Percentiles rank a stretch among this genome's conserved stretches.
phyloP scores from a whole-genome alignment of 768 basidiomycete species.

The Lactarius sanguifluus region DNA sequence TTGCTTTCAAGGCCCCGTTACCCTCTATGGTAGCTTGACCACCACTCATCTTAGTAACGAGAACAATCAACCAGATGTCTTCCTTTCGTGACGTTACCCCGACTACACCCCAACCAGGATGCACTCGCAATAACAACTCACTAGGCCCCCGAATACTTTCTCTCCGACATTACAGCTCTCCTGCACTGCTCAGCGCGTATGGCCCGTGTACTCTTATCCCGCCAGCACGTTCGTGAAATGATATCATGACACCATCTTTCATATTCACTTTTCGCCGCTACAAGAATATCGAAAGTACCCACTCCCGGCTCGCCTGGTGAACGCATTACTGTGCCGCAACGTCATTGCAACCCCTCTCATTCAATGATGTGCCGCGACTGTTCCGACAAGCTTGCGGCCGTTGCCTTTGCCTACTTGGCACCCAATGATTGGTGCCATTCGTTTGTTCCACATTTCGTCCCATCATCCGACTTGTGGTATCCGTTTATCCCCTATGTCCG shows the following conservation, averaged over 20 bases:
- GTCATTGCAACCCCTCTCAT: slow-evolving; percentile 11
- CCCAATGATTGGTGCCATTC: slow-evolving; percentile 11
- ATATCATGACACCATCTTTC: not conserved
- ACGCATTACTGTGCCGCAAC: not conserved
- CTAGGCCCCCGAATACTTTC: not conserved
- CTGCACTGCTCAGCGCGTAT: not conserved
- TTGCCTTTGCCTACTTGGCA: slow-evolving; percentile 5
- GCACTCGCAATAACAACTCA: slow-evolving; percentile 17
- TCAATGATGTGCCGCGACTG: not conserved
- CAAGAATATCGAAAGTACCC: not conserved
- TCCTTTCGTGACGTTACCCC: slow-evolving; percentile 15
- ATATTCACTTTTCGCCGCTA: not conserved
- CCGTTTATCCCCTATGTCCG: not conserved
- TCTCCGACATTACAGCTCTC: not conserved
- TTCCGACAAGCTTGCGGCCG: slow-evolving; percentile 6
- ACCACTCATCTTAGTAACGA: not conserved
- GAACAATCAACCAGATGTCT: slow-evolving; percentile 4
- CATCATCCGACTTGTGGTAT: slow-evolving; percentile 2
- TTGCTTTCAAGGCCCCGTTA: slow-evolving; percentile 11
- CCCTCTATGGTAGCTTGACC: slow-evolving; percentile 10
- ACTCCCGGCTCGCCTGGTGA: not conserved
- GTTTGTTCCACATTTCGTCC: not conserved
- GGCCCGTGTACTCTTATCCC: not conserved
- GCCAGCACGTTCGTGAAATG: not conserved
- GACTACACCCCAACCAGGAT: slow-evolving; percentile 6